Conservation (phyloP, 495 filamentous ascomycete genomes). For the Xylaria flabelliformis region DNA sequence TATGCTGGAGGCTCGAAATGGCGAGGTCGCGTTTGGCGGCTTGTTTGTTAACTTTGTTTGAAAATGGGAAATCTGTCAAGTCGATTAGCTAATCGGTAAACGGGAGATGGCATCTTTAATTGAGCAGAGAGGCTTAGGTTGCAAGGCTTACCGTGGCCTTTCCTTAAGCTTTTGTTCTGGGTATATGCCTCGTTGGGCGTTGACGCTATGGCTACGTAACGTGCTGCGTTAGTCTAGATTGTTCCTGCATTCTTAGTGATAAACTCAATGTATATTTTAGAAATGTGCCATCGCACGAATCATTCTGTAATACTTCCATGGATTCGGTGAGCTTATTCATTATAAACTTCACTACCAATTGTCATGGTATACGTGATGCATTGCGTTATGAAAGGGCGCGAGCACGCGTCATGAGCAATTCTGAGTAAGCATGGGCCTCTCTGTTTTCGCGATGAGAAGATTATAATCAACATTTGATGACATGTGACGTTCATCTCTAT, state of each 20-base stretch:
- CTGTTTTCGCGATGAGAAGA: no score
- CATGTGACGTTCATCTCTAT: no score
- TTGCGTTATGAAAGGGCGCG: no score
- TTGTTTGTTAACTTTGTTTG: neutral
- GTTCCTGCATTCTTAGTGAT: neutral
- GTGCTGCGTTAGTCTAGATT: neutral
- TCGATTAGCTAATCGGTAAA: neutral
- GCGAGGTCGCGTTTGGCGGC: neutral
- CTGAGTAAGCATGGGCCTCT: no score
- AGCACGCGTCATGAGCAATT: no score
- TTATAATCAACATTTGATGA: no score
- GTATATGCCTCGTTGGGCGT: neutral
- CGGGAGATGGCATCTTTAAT: neutral
- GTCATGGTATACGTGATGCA: no score
- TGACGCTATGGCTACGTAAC: neutral
- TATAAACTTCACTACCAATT: no score
- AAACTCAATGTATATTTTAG: neutral
- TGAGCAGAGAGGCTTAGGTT: neutral
- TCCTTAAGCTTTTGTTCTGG: neutral
- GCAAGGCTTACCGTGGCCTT: neutral
- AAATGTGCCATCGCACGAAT: neutral
- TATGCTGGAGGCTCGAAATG: neutral
- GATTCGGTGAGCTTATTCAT: no score
- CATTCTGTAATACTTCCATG: no score
- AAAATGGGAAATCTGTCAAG: neutral